A percentile compares a stretch with the other conserved stretches of the same genome.
These are phyloP conservation scores for Raphanus raphanistrum DNA, from an alignment of 345 rosid species.

Conservation along the genomic window DNA sequence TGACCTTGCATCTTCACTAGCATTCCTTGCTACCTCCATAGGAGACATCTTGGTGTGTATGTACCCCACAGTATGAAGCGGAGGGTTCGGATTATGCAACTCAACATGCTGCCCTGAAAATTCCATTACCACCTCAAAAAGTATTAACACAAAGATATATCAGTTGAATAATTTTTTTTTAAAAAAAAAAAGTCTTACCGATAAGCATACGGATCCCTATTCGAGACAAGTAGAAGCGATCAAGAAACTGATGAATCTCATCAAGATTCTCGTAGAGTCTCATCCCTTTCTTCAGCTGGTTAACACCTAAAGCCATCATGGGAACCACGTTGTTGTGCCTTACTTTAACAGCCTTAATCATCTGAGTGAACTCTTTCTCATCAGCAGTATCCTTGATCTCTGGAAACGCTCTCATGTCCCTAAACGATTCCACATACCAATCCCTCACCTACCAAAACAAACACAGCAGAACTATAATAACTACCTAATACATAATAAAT, in stretches of 20 bases:
- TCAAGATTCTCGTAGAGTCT: constrained; percentile 53
- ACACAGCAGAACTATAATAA: too few relatives aligned
- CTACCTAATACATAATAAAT: too few relatives aligned
- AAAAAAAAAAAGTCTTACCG: constrained; percentile 43
- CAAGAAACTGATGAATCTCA: constrained; percentile 92
- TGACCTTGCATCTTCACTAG: constrained; percentile 85
- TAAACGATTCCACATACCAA: constrained; percentile 97
- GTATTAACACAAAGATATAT: background rate
- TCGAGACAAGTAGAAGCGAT: constrained; percentile 92
- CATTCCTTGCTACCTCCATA: constrained; percentile 76
- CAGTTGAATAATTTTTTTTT: background rate
- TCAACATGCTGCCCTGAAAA: constrained; percentile 97
- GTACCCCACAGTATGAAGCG: constrained; percentile 77
- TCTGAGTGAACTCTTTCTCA: constrained; percentile 79
- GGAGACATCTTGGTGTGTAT: constrained; percentile 98
- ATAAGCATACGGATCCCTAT: constrained; percentile 96
- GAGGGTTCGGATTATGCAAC: constrained; percentile 91
- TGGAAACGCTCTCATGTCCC: constrained; percentile 82
- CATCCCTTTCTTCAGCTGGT: constrained; percentile 84
- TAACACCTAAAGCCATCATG: constrained; percentile 95
- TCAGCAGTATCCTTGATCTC: constrained; percentile 70
- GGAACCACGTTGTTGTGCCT: constrained; percentile 98
- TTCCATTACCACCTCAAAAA: background rate
- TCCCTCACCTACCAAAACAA: constrained; percentile 71
- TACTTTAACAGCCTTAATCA: constrained; percentile 95